Base-by-base conservation (phyloP, 345 rosid species). In the Geranium brycei region DNA sequence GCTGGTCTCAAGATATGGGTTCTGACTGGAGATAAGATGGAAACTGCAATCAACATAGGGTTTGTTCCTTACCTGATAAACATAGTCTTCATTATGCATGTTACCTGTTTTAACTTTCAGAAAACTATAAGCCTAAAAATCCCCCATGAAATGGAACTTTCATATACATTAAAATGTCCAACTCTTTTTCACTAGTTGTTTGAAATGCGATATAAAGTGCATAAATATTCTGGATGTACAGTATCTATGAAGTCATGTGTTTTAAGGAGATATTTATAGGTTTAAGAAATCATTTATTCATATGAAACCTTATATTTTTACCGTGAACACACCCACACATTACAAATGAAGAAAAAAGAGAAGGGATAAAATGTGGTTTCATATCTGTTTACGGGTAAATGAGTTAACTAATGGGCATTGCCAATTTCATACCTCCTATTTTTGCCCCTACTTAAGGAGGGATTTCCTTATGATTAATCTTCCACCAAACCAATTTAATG, bases 11-110 rank as follows among this genome's bases (percentile, higher is more conserved):
- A 91, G 78, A 16, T 95, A 51, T 95, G 99, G 99, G 97, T 95
- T 74, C 74, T 95, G 80, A 95, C 99, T 8, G 99, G 99, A 70
- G 99, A 95, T 80, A 95, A 95, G 75, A 87, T 95, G 99, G 99
- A 95, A 87, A 95, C 99, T 69, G 99, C 99, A 59, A 91, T 95
- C 75, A 95, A 95, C 75, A 95, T 95, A 53, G 99, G 99, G 99
- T 93, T 63, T 69, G 91, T 76, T 62, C 62, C 61, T 59, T 63
- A 19, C 23, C 14, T 15, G 31, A 12, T 38, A 51, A 57, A 53
- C 35, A 23, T 62, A 35, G 19, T 70, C 68, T 66, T 59, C 3
- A 58, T 31, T 12, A 30, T 66, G 61, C 63, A 68, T 61, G 57
- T 71, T 58, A n/a, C 62, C 58, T 66, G 32, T 31, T 18, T 47